phyloP scores from a whole-genome alignment of 371 early-diverging fungal genomes.

The Funneliformis caledonium region DNA sequence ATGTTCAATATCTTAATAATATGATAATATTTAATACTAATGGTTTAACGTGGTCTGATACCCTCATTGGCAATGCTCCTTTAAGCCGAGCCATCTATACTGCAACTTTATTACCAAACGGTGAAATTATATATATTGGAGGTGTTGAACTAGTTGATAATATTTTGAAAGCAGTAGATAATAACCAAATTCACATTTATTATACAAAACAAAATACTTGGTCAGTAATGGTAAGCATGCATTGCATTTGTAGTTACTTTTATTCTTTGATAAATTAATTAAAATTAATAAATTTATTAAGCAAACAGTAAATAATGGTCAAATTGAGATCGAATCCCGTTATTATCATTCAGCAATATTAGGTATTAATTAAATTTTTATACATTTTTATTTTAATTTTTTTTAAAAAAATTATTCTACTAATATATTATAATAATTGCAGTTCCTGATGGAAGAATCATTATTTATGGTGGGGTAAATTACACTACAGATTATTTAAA shows the following conservation, averaged over 20 bases:
- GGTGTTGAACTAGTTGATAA: neutral
- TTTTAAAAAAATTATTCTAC: neutral
- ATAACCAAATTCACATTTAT: neutral
- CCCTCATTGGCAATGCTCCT: neutral
- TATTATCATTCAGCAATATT: neutral
- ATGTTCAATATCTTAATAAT: neutral
- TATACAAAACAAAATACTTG: neutral
- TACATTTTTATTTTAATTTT: neutral
- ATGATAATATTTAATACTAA: constrained; percentile 14
- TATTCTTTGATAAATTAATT: neutral
- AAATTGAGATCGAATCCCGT: neutral
- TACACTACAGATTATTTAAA: neutral
- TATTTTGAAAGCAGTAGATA: neutral
- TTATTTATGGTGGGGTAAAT: neutral
- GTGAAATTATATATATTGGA: constrained; percentile 17
- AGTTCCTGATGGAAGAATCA: constrained; percentile 3
- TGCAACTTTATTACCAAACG: neutral
- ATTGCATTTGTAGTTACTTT: neutral
- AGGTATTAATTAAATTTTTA: neutral
- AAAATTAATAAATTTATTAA: neutral
- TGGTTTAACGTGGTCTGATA: neutral
- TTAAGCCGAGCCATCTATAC: neutral
- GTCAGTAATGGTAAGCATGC: neutral
- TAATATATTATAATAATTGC: neutral
- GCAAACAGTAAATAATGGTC: neutral